Percentiles rank a stretch among this genome's conserved stretches.
phyloP scores from a whole-genome alignment of 2,329 filamentous ascomycete species.

The Diplodia sapinea region DNA sequence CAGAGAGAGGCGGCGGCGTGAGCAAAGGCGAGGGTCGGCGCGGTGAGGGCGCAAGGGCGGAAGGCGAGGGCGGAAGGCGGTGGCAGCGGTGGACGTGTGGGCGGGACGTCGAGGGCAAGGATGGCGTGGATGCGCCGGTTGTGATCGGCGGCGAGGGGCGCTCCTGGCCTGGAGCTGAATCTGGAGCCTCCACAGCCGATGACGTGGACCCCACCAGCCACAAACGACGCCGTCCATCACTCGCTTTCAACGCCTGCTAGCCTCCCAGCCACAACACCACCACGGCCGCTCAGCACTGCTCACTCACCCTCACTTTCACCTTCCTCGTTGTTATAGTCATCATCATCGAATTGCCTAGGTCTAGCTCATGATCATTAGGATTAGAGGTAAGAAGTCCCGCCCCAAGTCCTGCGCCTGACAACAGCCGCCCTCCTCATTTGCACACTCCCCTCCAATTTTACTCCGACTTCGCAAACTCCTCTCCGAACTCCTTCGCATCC shows the following conservation, averaged over 20 bases:
- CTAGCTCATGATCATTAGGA: slow-evolving; percentile 24
- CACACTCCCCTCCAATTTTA: not conserved
- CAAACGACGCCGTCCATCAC: not conserved
- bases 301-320: not conserved
- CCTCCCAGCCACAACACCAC: not conserved
- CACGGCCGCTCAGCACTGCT: not conserved
- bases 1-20: not conserved
- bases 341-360: slow-evolving; percentile 11
- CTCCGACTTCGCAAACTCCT: slow-evolving; percentile 33
- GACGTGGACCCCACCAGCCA: slow-evolving; percentile 10
- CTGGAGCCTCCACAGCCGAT: not conserved
- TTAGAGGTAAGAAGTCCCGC: slow-evolving; percentile 14
- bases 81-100: slow-evolving; percentile 15
- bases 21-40: not conserved
- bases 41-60: slow-evolving; percentile 9
- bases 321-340: not conserved
- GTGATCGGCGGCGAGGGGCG: slow-evolving; percentile 27
- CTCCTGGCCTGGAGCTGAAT: no score
- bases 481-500: slow-evolving; percentile 67
- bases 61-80: slow-evolving; percentile 7
- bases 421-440: slow-evolving; percentile 3
- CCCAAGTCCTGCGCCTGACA: not conserved
- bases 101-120: slow-evolving; percentile 17
- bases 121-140: slow-evolving; percentile 24
- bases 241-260: no score